A percentile compares a stretch with the other conserved stretches of the same genome.
phyloP scores from a whole-genome alignment of 2,329 filamentous ascomycete species.

The Cladosporium sp. region DNA sequence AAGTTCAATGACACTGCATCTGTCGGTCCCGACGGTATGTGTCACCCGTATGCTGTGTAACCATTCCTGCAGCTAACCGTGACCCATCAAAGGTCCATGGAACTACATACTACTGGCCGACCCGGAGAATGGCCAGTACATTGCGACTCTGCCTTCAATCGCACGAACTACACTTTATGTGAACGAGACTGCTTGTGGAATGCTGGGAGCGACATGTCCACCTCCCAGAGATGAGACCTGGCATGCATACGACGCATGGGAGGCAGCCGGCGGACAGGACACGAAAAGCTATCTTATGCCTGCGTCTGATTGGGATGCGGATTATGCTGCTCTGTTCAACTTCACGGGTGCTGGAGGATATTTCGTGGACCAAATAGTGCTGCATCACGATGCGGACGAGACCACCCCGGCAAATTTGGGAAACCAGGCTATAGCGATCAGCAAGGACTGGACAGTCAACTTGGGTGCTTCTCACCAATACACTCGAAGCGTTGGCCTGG shows the following conservation, averaged over 20 bases:
- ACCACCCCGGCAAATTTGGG: not conserved
- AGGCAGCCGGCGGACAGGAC: not conserved
- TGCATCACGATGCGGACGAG: not conserved
- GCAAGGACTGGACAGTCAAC: slow-evolving; percentile 13
- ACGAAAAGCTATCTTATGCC: not conserved
- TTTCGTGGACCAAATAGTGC: slow-evolving; percentile 8
- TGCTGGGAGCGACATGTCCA: slow-evolving; percentile 14
- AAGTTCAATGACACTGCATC: slow-evolving; percentile 10
- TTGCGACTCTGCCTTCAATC: slow-evolving; percentile 14
- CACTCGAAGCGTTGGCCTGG: slow-evolving; percentile 14
- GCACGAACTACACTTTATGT: slow-evolving; percentile 12
- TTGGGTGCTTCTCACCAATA: slow-evolving; percentile 9
- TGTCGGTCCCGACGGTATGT: slow-evolving; percentile 16
- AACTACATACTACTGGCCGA: slow-evolving; percentile 10
- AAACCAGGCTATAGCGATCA: slow-evolving; percentile 3
- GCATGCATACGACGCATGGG: slow-evolving; percentile 2
- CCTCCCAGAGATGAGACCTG: slow-evolving; percentile 9
- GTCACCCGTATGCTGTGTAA: slow-evolving; percentile 1
- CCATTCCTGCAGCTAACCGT: not conserved
- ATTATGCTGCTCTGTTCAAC: slow-evolving; percentile 12
- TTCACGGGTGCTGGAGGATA: slow-evolving; percentile 12
- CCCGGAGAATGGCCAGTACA: slow-evolving; percentile 12
- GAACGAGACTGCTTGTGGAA: slow-evolving; percentile 12
- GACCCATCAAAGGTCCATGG: slow-evolving; percentile 14
- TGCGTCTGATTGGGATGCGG: slow-evolving; percentile 12